Evolutionary conservation across 2,329 filamentous ascomycete genomes (phyloP).

Genomic region (Cladophialophora chaetospira): DNA sequence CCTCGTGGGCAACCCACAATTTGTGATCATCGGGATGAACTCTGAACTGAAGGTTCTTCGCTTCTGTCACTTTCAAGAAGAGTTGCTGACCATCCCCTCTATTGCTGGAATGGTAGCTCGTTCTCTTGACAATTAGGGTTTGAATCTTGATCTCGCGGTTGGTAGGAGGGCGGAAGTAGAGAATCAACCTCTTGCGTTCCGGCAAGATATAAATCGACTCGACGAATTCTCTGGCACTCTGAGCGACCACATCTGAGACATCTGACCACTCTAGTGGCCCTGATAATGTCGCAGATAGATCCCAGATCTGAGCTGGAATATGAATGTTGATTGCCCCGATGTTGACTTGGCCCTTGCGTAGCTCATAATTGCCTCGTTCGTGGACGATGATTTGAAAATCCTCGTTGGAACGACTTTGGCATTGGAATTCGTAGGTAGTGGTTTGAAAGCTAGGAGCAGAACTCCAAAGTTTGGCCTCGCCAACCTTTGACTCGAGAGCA

Average conservation of each 20-base stretch:
- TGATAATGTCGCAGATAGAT: conserved; percentile 39
- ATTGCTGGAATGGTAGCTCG: conserved; percentile 32
- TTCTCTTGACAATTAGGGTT: conserved; percentile 22
- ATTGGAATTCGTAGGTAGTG: conserved; percentile 45
- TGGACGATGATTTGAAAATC: conserved; percentile 40
- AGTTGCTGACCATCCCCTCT: conserved; percentile 31
- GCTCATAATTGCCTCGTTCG: conserved; percentile 36
- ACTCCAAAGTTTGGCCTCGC: conserved; percentile 15
- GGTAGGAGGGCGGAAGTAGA: conserved; percentile 36
- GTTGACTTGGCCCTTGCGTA: conserved; percentile 34
- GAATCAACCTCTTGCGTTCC: conserved; percentile 31
- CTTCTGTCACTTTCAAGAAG: conserved; percentile 40
- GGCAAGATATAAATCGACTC: conserved; percentile 41
- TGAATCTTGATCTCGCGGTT: conserved; percentile 26
- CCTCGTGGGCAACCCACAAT: conserved; percentile 37
- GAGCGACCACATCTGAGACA: conserved; percentile 33
- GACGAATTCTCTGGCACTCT: conserved; percentile 38
- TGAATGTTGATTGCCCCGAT: conserved; percentile 44
- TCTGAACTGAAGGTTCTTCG: conserved; percentile 41
- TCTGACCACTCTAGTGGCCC: conserved; percentile 35
- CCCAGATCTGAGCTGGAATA: conserved; percentile 44
- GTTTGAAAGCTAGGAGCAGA: conserved; percentile 9
- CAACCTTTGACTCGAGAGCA: conserved; percentile 39
- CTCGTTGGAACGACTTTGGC: conserved; percentile 37
- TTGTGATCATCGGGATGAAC: conserved; percentile 30